Conservation (phyloP, 345 rosid species). For the Leavenworthia alabamica region DNA sequence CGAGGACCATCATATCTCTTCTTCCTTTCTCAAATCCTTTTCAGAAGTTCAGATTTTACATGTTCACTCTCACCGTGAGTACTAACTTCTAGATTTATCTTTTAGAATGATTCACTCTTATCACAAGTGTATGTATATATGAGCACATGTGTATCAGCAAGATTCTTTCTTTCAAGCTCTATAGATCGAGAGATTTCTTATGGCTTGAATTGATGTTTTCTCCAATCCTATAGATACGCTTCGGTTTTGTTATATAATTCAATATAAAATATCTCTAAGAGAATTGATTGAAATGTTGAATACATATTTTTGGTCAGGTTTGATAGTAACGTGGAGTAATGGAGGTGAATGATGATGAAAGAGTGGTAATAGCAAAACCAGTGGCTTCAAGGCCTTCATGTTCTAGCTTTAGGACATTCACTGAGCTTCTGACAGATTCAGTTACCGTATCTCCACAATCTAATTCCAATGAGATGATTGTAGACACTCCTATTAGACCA, state of each 20-base stretch:
- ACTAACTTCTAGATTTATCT: not conserved
- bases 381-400: slow-evolving; percentile 80
- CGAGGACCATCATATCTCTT: not conserved
- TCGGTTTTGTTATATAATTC: not conserved
- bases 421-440: slow-evolving; percentile 64
- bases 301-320: not conserved
- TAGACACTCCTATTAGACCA: slow-evolving; percentile 63
- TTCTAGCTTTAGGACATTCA: slow-evolving; percentile 55
- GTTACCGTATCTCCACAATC: slow-evolving; percentile 42
- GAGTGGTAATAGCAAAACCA: slow-evolving; percentile 67
- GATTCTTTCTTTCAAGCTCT: not conserved
- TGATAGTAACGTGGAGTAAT: slow-evolving; percentile 25
- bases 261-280: not conserved
- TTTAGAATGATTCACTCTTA: not conserved
- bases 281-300: not conserved
- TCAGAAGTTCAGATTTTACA: not conserved
- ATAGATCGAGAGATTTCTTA: not conserved
- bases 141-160: not conserved
- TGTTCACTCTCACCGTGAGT: slow-evolving; percentile 4
- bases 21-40: not conserved
- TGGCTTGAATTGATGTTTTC: not conserved
- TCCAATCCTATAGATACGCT: not conserved
- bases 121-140: not conserved
- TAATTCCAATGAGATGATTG: slow-evolving; percentile 32
- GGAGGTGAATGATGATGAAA: slow-evolving; percentile 68